Base-by-base conservation (phyloP, 2,329 filamentous ascomycete genomes). In the Curvularia hawaiiensis region DNA sequence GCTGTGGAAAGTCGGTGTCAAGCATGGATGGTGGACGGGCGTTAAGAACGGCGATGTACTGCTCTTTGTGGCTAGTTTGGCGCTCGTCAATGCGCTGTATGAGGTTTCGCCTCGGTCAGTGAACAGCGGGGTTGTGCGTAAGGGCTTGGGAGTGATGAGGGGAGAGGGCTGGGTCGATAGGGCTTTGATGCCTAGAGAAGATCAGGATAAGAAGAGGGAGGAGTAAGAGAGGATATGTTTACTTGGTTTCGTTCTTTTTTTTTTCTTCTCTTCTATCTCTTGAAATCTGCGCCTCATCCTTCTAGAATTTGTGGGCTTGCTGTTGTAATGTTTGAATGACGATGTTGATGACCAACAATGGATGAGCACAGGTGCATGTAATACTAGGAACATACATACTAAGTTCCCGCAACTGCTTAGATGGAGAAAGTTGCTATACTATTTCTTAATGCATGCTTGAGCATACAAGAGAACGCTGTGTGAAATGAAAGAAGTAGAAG, bases 1-100 rank as follows among this genome's bases (percentile, higher is more conserved):
- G 38, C 77, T 92, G 45, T 98, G 92, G 91, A 96, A 96, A 80
- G 91, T 96, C 0, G 92, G 93, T n/a, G 86, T 90, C 54, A 98
- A 98, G 86, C 82, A 89, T 33, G 85, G 91, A 1, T 92, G 92
- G 87, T 97, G 94, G 92, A 87, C 84, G 63, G 91, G 91, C 11
- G 83, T 95, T 73, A 86, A 84, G 68, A 90, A 91, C 38, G 92
- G 92, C 0, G 94, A 98, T 76, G 86, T 97, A 5, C 85, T 89
- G 79, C 79, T 98, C 3, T 93, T 98, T 70, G 89, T 94, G 16
- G 76, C 87, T 18, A 90, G 91, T 47, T 81, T 97, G 77, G 90
- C 91, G 67, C 77, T 93, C 18, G 86, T 93, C 18, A 91, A 92
- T 54, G 85, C 85, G 9, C 86, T 95, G 1, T 91, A 94, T 69